phyloP scores from a whole-genome alignment of 2,329 filamentous ascomycete genomes.

The Penicillium sp. region DNA sequence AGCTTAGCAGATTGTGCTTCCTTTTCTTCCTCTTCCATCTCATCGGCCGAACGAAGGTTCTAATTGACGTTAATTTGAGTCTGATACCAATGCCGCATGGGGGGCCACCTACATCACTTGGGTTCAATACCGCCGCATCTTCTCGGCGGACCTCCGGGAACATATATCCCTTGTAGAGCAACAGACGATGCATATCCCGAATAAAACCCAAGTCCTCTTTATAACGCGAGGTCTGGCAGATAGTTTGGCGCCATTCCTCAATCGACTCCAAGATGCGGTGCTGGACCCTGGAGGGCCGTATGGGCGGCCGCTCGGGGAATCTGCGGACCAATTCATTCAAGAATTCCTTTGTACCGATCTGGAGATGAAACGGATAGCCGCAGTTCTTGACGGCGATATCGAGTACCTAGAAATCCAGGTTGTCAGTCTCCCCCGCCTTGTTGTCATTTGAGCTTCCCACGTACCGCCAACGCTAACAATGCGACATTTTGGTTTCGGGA shows the following conservation, averaged over 20 bases:
- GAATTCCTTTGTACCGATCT: conserved; percentile 98
- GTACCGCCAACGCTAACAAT: conserved; percentile 74
- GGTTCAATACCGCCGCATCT: conserved; percentile 94
- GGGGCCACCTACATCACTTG: conserved; percentile 76
- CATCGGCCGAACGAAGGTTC: conserved; percentile 94
- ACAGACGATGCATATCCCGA: conserved; percentile 90
- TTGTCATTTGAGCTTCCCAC: conserved; percentile 27
- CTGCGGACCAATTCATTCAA: conserved; percentile 95
- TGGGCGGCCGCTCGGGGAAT: conserved; percentile 89
- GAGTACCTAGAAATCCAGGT: conserved; percentile 60
- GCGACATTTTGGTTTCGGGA: conserved; percentile 95
- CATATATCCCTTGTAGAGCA: conserved; percentile 95
- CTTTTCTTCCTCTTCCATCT: conserved; percentile 96
- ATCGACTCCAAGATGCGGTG: conserved; percentile 91
- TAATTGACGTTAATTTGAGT: conserved; percentile 44
- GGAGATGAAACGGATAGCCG: conserved; percentile 96
- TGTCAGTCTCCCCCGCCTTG: conserved; percentile 15
- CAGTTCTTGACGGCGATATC: conserved; percentile 99
- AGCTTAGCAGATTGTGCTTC: conserved; percentile 97
- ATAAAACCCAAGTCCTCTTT: conserved; percentile 97
- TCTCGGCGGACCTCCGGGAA: conserved; percentile 91
- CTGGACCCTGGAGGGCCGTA: conserved; percentile 83
- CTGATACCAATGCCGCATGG: conserved; percentile 3
- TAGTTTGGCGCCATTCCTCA: conserved; percentile 97
- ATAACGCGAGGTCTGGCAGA: conserved; percentile 96